phyloP scores from a whole-genome alignment of 2,329 filamentous ascomycete species.

The Fusarium sp. region DNA sequence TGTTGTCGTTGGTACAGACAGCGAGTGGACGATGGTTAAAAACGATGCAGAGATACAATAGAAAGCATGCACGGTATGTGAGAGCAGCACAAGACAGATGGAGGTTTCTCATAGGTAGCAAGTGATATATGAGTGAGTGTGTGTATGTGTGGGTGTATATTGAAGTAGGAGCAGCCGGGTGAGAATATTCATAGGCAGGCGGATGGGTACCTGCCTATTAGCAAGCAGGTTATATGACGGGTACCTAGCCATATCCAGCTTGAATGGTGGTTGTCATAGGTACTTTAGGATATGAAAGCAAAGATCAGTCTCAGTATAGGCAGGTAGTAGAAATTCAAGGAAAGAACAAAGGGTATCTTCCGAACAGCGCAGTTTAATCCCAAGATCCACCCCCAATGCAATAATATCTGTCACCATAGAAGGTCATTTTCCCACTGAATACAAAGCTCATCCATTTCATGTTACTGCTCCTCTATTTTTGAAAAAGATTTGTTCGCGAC shows the following conservation, averaged over 20 bases:
- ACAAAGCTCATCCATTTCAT: neutral
- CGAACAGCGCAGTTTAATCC: neutral
- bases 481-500: constrained; percentile 54
- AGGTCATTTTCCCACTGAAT: neutral
- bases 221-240: no score
- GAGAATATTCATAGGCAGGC: neutral
- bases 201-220: neutral
- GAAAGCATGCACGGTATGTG: neutral
- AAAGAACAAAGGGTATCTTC: constrained; percentile 29
- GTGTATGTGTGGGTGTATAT: neutral
- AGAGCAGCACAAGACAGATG: neutral
- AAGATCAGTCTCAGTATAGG: neutral
- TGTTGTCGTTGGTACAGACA: neutral
- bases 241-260: constrained; percentile 8
- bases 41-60: neutral
- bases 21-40: neutral
- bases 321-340: neutral
- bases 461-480: constrained; percentile 41
- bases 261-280: neutral
- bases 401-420: neutral
- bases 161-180: neutral
- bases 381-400: neutral
- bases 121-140: neutral
- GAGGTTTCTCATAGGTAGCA: neutral
- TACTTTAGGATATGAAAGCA: neutral